Evolutionary conservation across 169 alveolate genomes (phyloP).

Genomic region (Plasmodium gonderi): DNA sequence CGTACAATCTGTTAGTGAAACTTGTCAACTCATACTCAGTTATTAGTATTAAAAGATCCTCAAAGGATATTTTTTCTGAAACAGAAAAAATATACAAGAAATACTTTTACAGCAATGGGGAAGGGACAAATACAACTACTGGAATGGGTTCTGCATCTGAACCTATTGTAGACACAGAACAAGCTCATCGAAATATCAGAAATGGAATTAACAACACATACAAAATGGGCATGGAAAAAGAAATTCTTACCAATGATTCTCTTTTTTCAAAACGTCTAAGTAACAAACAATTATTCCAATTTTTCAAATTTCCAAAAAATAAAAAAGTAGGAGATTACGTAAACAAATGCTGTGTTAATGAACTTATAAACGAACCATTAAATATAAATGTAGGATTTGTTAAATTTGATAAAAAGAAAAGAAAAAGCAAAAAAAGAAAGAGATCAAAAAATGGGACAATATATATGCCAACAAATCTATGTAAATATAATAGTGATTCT

Average conservation of each 20-base stretch:
- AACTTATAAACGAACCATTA: constrained; percentile 49
- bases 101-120: constrained; percentile 1
- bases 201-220: background rate
- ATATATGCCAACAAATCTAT: background rate
- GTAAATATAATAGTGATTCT: constrained; percentile 41
- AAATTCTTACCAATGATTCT: constrained; percentile 22
- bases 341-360: constrained; percentile 14
- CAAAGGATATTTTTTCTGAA: constrained; percentile 5
- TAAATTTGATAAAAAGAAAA: constrained; percentile 58
- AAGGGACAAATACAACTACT: background rate
- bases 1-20: constrained; percentile 43
- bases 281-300: constrained; percentile 35
- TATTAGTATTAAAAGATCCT: constrained; percentile 10
- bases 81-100: constrained; percentile 13
- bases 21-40: constrained; percentile 35
- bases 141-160: background rate
- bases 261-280: constrained; percentile 46
- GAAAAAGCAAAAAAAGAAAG: constrained; percentile 5
- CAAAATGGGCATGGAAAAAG: background rate
- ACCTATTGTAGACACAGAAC: background rate
- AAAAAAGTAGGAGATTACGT: constrained; percentile 31
- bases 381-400: constrained; percentile 42
- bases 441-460: background rate
- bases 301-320: constrained; percentile 49
- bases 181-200: background rate